Evolutionary conservation across 2,329 filamentous ascomycete genomes (phyloP), one percentile per base, ranked within the genome.

Genomic region (Talaromyces sp.): DNA sequence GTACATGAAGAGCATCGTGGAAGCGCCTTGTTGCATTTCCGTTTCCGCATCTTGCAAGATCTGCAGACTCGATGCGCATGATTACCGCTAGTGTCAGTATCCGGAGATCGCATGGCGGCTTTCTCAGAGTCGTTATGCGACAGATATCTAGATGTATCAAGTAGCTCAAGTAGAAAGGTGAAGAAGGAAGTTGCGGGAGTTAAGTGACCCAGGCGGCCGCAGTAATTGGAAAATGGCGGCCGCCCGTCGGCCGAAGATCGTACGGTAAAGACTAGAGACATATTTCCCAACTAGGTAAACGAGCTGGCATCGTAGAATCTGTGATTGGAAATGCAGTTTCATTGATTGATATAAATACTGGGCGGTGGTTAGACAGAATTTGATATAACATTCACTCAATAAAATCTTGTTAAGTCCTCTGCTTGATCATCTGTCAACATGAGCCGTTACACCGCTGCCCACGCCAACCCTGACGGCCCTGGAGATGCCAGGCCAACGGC

Each of bases 401-500:
- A n/a, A 38, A 5, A 43, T 31, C 17, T 31, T 43, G 5, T n/a
- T 34, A 45, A n/a, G 1, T 59, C 10, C 2, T 36, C 7, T 45
- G 6, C 22, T 22, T 29, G 19, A 36, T 58, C 51, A 29, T 19
- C n/a, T 38, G 6, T 17, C 22, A 64, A 19, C 10, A 64, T 59
- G 54, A 59, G 63, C 60, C 22, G 22, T 19, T 77, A 77, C 66
- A 68, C 69, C 22, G 65, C 65, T 65, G 68, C 59, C 27, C 72
- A 76, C 58, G 63, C 58, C 25, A 61, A 71, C 22, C 68, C 68
- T 2, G 62, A 68, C 36, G 71, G 72, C n/a, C 65, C 69, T 11
- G 70, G 70, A 7, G 73, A 76, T 58, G 66, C 68, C 8, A 69
- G 74, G 6, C 72, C 70, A 36, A 75, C 68, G 7, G 67, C 67